Conservation (phyloP, 2,329 filamentous ascomycete species). For the Rutstroemia sp. region DNA sequence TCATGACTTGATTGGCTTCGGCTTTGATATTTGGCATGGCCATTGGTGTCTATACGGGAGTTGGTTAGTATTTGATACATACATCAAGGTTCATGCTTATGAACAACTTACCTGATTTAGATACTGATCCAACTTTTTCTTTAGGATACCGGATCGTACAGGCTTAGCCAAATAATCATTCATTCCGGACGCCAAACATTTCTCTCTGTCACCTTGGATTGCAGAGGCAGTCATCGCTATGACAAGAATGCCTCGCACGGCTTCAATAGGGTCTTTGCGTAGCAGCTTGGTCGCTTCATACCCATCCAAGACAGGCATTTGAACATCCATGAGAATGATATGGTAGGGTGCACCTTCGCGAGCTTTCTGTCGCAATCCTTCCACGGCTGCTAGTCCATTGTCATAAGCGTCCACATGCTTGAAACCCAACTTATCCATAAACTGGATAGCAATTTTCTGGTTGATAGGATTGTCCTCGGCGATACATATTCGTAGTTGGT, state of each 20-base stretch:
- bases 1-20: constrained; percentile 20
- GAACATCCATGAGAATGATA: constrained; percentile 89
- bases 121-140: constrained; percentile 70
- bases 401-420: constrained; percentile 76
- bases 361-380: constrained; percentile 72
- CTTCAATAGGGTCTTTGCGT: constrained; percentile 66
- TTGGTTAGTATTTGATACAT: neutral
- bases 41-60: constrained; percentile 14
- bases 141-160: constrained; percentile 80
- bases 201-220: constrained; percentile 90
- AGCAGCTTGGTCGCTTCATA: constrained; percentile 85
- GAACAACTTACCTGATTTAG: constrained; percentile 32
- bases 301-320: constrained; percentile 90
- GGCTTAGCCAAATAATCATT: constrained; percentile 96
- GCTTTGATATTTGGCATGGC: constrained; percentile 20
- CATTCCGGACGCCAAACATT: constrained; percentile 93
- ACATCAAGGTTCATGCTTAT: neutral
- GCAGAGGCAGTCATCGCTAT: constrained; percentile 97
- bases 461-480: constrained; percentile 96
- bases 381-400: constrained; percentile 81
- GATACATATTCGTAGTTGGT: constrained; percentile 80
- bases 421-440: constrained; percentile 79
- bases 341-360: constrained; percentile 73
- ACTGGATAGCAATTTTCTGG: constrained; percentile 87
- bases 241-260: constrained; percentile 76